Evolutionary conservation across 306 rosid genomes (phyloP).

Genomic region (Sechiopsis laciniata): DNA sequence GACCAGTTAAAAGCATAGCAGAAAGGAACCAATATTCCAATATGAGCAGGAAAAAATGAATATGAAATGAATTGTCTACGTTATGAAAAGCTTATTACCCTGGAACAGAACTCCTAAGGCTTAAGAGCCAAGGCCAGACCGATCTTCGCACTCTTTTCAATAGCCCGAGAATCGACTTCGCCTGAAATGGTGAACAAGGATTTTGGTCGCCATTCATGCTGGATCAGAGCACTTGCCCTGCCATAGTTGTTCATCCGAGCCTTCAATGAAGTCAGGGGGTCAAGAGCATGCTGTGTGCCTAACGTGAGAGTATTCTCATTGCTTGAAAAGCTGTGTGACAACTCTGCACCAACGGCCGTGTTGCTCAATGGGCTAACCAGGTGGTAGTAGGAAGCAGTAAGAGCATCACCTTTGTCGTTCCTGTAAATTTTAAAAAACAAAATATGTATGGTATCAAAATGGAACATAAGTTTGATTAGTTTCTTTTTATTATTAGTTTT

Average conservation of each 20-base stretch:
- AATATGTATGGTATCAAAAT: not conserved
- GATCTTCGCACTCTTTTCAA: slow-evolving; percentile 83
- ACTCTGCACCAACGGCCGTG: slow-evolving; percentile 92
- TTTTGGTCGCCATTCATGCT: slow-evolving; percentile 83
- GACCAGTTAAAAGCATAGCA: slow-evolving; percentile 33
- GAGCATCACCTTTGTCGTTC: slow-evolving; percentile 67
- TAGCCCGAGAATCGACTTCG: slow-evolving; percentile 75
- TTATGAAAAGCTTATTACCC: not conserved
- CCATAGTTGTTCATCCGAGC: slow-evolving; percentile 85
- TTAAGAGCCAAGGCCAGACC: slow-evolving; percentile 83
- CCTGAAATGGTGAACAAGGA: slow-evolving; percentile 73
- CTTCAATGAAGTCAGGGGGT: slow-evolving; percentile 73
- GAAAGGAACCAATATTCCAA: not conserved
- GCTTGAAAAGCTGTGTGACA: slow-evolving; percentile 68
- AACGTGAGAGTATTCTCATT: slow-evolving; percentile 64
- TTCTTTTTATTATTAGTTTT: not conserved
- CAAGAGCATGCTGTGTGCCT: slow-evolving; percentile 82
- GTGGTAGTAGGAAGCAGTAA: slow-evolving; percentile 79
- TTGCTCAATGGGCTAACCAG: slow-evolving; percentile 63
- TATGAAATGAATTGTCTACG: not conserved
- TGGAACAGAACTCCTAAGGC: slow-evolving; percentile 37
- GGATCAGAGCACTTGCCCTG: slow-evolving; percentile 67
- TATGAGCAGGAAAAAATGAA: slow-evolving; percentile 4
- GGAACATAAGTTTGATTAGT: not conserved
- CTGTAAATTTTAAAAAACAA: slow-evolving; percentile 34